phyloP scores from a whole-genome alignment of 164 flowering plant genomes.

The Paratinospora sagittata region DNA sequence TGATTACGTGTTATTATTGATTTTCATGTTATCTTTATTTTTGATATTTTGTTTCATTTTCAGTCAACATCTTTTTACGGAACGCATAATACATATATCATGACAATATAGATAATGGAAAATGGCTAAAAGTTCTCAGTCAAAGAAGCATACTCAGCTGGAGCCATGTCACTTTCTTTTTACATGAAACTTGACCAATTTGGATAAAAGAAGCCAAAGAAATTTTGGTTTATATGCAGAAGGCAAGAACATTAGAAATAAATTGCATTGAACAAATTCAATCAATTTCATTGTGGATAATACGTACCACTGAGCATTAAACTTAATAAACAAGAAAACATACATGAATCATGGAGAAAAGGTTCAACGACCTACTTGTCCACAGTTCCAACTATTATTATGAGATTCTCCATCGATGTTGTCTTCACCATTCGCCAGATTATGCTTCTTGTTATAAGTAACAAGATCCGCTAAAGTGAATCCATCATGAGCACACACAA shows the following conservation, averaged over 20 bases:
- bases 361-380: slow-evolving; percentile 48
- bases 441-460: slow-evolving; percentile 75
- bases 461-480: slow-evolving; percentile 92
- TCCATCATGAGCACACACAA: slow-evolving; percentile 95
- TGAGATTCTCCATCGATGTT: slow-evolving; percentile 93
- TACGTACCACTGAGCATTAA: neutral
- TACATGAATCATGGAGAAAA: neutral
- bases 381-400: slow-evolving; percentile 96
- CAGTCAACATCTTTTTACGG: no score
- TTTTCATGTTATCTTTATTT: no score
- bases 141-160: no score
- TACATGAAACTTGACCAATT: no score
- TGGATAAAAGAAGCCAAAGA: no score
- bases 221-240: neutral
- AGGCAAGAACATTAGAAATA: neutral
- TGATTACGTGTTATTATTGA: no score
- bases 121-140: no score
- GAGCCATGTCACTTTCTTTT: no score
- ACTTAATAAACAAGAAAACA: neutral
- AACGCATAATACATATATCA: no score
- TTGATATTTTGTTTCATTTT: no score
- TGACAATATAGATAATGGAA: no score
- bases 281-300: neutral
- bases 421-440: slow-evolving; percentile 84
- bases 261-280: slow-evolving; percentile 1